These are phyloP conservation scores for Volvariella surrecta DNA, from an alignment of 1,284 basidiomycete genomes.

Conservation along the genomic window DNA sequence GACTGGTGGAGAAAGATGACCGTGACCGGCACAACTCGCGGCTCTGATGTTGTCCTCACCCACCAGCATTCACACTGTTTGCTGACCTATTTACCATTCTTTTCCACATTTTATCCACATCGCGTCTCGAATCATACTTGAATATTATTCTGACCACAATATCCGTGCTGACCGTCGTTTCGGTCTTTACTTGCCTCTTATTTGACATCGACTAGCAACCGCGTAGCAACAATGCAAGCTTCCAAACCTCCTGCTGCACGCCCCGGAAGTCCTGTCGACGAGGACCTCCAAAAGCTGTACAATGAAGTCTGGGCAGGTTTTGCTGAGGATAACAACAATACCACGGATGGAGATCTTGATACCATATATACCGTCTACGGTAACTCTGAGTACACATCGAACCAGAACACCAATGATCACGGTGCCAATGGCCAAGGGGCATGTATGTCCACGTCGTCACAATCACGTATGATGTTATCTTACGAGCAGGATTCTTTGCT, in stretches of 20 bases:
- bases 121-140: no score
- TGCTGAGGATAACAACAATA: constrained; percentile 25
- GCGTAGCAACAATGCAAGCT: background rate
- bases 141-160: no score
- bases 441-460: background rate
- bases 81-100: no score
- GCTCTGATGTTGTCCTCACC: no score
- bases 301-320: constrained; percentile 65
- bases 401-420: constrained; percentile 4
- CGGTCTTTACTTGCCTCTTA: constrained; percentile 3
- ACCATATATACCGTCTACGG: constrained; percentile 26
- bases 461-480: no score
- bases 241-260: constrained; percentile 13
- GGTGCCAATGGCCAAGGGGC: background rate
- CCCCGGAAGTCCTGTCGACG: constrained; percentile 41
- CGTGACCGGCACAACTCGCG: no score
- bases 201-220: background rate
- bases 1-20: no score
- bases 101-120: no score
- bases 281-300: constrained; percentile 62
- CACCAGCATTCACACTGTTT: no score
- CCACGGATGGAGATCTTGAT: constrained; percentile 21
- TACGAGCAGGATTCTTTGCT: no score
- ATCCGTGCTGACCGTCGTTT: background rate
- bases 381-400: constrained; percentile 14